These are phyloP conservation scores for Penicillium fuscoglaucum DNA, from an alignment of 2,329 filamentous ascomycete genomes.

Conservation along the genomic window DNA sequence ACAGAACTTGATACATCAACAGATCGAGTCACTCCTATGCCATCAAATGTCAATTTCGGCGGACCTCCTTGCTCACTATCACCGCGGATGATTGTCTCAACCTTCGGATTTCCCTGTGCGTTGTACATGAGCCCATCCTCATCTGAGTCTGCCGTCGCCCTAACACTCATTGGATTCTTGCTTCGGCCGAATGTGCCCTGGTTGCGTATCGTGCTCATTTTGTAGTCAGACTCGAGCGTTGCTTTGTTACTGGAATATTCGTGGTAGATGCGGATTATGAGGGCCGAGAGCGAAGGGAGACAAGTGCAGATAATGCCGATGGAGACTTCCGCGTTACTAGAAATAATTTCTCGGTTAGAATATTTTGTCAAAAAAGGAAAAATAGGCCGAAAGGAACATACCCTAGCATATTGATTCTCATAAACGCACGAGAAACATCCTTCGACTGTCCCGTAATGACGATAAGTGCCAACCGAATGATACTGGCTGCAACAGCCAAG, in stretches of 20 bases:
- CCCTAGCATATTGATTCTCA: constrained; percentile 36
- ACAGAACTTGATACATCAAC: constrained; percentile 30
- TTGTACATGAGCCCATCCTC: constrained; percentile 31
- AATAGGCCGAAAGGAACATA: constrained; percentile 29
- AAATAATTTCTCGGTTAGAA: constrained; percentile 30
- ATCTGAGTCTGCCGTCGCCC: constrained; percentile 22
- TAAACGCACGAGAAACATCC: constrained; percentile 30
- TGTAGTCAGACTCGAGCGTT: constrained; percentile 22
- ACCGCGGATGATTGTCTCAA: constrained; percentile 30
- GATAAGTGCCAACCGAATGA: constrained; percentile 31
- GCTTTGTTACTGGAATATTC: constrained; percentile 30
- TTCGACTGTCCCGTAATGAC: constrained; percentile 23
- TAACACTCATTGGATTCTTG: constrained; percentile 18
- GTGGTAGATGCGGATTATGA: constrained; percentile 36
- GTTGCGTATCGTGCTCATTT: constrained; percentile 23
- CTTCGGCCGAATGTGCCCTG: constrained; percentile 17
- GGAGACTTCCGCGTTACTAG: constrained; percentile 42
- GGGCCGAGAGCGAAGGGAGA: constrained; percentile 40
- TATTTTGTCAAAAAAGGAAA: constrained; percentile 23
- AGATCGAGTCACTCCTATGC: constrained; percentile 32
- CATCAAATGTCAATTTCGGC: constrained; percentile 5
- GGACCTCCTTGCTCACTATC: constrained; percentile 8
- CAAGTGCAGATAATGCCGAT: constrained; percentile 45
- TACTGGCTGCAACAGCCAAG: constrained; percentile 30
- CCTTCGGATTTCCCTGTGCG: constrained; percentile 27